Base-by-base conservation (phyloP, 371 early-diverging fungal species). In the Mucor saturninus region DNA sequence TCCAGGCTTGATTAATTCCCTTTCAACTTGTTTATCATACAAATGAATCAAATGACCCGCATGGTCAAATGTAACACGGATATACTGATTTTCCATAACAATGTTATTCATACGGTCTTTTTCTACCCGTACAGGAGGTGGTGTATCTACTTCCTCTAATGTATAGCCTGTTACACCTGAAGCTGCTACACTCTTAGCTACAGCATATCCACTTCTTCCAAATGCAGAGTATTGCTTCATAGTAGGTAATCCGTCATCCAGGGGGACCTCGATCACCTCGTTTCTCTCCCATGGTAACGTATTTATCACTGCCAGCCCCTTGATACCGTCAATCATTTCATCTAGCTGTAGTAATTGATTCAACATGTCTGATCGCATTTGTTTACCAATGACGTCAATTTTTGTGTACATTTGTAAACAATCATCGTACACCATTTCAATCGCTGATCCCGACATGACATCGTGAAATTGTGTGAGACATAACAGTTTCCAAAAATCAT, bases 401-500 rank as follows among this genome's bases (percentile, higher is more conserved):
- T 77, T 73, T 37, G 73, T 69, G 42, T 71, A 79, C 77, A 82
- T 77, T 68, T 81, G 61, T 42, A 67, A 43, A 14, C 90, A 90
- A 68, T 97, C 97, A 10, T 85, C 77, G 69, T 95, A 95, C 26
- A 93, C 97, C 69, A 92, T 67, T 58, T 88, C 93, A 63, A 98
- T 97, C 1, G 91, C 80, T 4, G 93, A 89, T 0, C 98, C 98
- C 2, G 98, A 97, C 60, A 77, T 76, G 5, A 97, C 94, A 75
- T 96, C 96, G 65, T 97, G 98, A 70, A 97, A 97, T 76, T 98
- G 98, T 28, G 65, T 59, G 26, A 75, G 32, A 39, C 72, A 72
- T 32, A 74, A 35, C 49, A 69, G 64, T 66, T 95, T 93, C 97
- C 97, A 96, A 37, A 94, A 75, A 0, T 86, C 75, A 26, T 88